These are phyloP conservation scores for Neurospora sp. DNA, from an alignment of 495 filamentous ascomycete genomes.

Conservation along the genomic window DNA sequence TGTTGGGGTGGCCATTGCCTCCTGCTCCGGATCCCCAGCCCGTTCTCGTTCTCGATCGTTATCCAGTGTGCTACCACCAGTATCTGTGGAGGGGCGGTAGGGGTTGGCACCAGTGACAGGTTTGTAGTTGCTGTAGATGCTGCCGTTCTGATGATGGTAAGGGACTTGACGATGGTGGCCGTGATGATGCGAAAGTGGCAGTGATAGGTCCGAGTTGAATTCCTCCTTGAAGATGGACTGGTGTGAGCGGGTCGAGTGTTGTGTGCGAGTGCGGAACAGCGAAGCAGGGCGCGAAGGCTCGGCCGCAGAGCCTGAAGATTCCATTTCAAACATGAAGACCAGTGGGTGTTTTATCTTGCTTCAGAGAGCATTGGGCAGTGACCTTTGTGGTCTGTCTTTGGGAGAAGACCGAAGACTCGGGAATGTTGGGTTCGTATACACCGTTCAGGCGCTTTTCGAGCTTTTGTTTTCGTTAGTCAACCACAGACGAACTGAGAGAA, in stretches of 20 bases:
- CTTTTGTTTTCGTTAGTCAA: background rate
- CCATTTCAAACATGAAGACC: background rate
- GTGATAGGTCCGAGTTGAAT: slow-evolving; percentile 10
- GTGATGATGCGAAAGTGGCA: slow-evolving; percentile 2
- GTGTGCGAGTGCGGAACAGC: background rate
- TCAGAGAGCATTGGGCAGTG: background rate
- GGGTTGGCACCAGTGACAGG: background rate
- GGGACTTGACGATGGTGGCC: slow-evolving; percentile 7
- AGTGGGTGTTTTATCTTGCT: background rate
- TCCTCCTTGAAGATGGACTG: slow-evolving; percentile 21
- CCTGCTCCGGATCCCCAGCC: background rate
- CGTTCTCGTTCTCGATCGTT: background rate
- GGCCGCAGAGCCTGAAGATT: background rate
- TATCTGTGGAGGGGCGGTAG: background rate
- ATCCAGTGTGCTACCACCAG: background rate
- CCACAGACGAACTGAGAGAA: background rate
- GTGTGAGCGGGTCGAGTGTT: slow-evolving; percentile 8
- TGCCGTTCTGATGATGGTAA: background rate
- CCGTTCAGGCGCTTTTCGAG: background rate
- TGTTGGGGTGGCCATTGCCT: slow-evolving; percentile 4
- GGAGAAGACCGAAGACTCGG: background rate
- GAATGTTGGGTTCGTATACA: background rate
- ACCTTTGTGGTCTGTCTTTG: background rate
- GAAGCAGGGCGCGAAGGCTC: background rate
- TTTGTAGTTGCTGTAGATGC: background rate